Evolutionary conservation across 768 basidiomycete species (phyloP), one percentile per base, ranked within the genome.

Genomic region (Pholiota molesta): DNA sequence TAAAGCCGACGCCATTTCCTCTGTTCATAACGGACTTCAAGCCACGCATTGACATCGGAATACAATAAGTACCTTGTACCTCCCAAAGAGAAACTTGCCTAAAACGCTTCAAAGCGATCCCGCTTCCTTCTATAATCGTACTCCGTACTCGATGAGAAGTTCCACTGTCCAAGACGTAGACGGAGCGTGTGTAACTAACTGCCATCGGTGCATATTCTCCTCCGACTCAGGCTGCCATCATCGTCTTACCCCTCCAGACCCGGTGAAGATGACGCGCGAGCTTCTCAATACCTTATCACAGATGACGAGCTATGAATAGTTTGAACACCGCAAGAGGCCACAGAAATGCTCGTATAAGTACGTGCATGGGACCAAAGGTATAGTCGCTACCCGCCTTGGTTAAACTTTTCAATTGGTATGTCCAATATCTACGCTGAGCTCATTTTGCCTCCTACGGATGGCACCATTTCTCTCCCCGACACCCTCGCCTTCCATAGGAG

Each of bases 401-500:
- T 26, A 26, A n/a, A 14, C 1, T 44, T 21, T 19, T 5, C 21
- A 44, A 21, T n/a, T 44, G 13, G 9, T 21, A 49, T 49, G 47
- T 49, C 47, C 9, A 23, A 19, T 26, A n/a, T 26, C 13, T 7
- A 21, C 19, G 1, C 21, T 10, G 11, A 10, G 8, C 23, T 28
- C 37, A 35, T 35, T 57, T 16, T 31, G 6, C 56, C 56, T 23
- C 56, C 56, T 31, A 47, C 49, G 23, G 57, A 63, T 52, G 62
- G 58, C 37, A 56, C 55, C 35, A 35, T 62, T 29, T 39, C 42
- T 26, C 47, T 62, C 19, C 55, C 53, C 26, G 69, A 72, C 40
- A 28, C 63, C 21, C 52, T 72, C 9, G 69, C 70, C 29, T 71
- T 69, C 51, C 61, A 72, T 52, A 49, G 53, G 59, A 52, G 63